These are phyloP conservation scores for Tilletia horrida DNA, from an alignment of 1,284 basidiomycete genomes.

Conservation along the genomic window DNA sequence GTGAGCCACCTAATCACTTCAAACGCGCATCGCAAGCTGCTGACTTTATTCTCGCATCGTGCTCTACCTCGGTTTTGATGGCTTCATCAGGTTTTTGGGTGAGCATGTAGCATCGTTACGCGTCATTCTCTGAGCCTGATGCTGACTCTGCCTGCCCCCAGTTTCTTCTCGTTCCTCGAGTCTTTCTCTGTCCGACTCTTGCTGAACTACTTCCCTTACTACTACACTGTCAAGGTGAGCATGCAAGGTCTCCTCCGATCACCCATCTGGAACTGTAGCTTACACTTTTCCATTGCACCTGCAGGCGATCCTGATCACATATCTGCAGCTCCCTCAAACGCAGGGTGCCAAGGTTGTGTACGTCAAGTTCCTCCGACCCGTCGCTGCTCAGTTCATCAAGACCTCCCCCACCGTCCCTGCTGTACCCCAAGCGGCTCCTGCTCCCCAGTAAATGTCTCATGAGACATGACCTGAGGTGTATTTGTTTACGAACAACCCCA, in stretches of 20 bases:
- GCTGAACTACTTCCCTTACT: conserved; percentile 72
- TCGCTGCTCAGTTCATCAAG: conserved; percentile 29
- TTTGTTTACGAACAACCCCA: not conserved
- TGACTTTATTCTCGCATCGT: not conserved
- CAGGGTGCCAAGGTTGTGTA: conserved; percentile 56
- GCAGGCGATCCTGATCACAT: conserved; percentile 71
- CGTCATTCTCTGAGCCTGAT: not conserved
- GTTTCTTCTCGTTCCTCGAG: conserved; percentile 54
- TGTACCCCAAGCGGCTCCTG: not conserved
- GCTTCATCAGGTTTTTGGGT: conserved; percentile 10
- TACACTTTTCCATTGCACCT: no score
- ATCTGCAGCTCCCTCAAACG: conserved; percentile 84
- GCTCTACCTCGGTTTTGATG: not conserved
- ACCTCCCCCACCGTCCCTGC: not conserved
- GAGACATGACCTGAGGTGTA: not conserved
- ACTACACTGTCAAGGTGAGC: conserved; percentile 68
- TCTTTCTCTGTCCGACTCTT: conserved; percentile 45
- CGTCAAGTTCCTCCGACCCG: conserved; percentile 49
- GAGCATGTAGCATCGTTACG: not conserved
- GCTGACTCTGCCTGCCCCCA: conserved; percentile 13
- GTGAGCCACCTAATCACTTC: conserved; percentile 16
- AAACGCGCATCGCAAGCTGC: not conserved
- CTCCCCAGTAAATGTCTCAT: conserved; percentile 10
- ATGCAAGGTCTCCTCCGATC: no score
- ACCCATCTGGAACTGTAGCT: no score